Conservation (phyloP, 805 yeast species). For the Wickerhamomyces chaumierensis region DNA sequence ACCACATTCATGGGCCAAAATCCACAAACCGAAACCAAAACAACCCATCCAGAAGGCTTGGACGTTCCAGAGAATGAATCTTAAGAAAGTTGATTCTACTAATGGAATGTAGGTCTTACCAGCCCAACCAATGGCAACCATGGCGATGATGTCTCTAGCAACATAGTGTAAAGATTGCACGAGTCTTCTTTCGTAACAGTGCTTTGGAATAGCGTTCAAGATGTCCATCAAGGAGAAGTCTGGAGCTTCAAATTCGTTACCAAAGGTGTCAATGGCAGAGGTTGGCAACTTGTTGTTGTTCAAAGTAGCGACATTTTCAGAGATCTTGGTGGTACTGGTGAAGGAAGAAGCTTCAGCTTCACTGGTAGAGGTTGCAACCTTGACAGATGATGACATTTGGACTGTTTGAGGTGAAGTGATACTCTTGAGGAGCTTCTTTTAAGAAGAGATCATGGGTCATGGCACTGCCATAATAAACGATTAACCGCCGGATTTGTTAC, state of each 20-base stretch:
- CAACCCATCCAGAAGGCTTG: conserved; percentile 32
- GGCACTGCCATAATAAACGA: no score
- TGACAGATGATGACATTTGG: conserved; percentile 7
- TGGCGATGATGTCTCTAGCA: conserved; percentile 36
- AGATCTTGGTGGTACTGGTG: conserved; percentile 10
- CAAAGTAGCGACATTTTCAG: conserved; percentile 14
- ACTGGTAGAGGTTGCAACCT: conserved; percentile 7
- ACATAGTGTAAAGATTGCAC: conserved; percentile 40
- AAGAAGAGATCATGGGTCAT: no score
- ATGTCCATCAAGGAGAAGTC: conserved; percentile 50
- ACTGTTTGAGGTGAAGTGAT: background rate
- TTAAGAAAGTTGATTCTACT: conserved; percentile 21
- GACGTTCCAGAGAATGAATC: conserved; percentile 31
- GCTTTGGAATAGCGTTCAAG: conserved; percentile 45
- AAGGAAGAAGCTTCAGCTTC: background rate
- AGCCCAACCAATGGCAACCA: conserved; percentile 30
- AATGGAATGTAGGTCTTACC: conserved; percentile 33
- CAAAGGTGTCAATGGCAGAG: conserved; percentile 37
- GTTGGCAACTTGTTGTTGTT: conserved; percentile 12
- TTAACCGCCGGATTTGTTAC: no score
- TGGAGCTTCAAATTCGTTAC: conserved; percentile 48
- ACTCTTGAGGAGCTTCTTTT: no score
- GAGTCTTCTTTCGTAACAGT: conserved; percentile 46
- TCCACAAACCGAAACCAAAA: conserved; percentile 50
- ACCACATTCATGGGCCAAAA: conserved; percentile 56